Conservation (phyloP, 2,329 filamentous ascomycete species). For the Tolypocladium ophioglossoides region DNA sequence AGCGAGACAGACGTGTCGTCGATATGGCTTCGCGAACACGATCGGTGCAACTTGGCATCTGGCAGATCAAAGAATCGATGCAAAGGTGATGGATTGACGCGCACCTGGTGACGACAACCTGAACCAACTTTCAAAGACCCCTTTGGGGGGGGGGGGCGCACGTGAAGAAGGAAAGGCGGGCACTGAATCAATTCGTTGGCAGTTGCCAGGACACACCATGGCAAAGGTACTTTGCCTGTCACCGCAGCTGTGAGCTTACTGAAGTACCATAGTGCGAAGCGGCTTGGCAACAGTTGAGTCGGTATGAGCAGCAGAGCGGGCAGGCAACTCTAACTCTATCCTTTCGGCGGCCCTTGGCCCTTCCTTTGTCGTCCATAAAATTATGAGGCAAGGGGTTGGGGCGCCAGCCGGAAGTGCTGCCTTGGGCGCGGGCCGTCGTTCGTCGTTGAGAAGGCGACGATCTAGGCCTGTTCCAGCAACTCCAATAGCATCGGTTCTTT, state of each 20-base stretch:
- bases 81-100: not conserved
- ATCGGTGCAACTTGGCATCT: not conserved
- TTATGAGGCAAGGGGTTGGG: no score
- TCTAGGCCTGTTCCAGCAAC: no score
- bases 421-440: no score
- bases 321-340: no score
- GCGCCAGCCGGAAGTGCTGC: no score
- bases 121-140: not conserved
- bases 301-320: no score
- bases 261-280: not conserved
- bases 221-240: not conserved
- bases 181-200: not conserved
- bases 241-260: not conserved
- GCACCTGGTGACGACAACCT: not conserved
- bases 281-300: no score
- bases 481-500: no score
- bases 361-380: no score
- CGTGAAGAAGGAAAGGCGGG: not conserved
- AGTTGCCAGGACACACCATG: not conserved
- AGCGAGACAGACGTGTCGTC: not conserved
- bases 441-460: no score
- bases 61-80: not conserved
- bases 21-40: not conserved
- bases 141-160: no score
- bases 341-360: no score